Base-by-base conservation (phyloP, 2,329 filamentous ascomycete species). In the Arthrobotrys sinensis region DNA sequence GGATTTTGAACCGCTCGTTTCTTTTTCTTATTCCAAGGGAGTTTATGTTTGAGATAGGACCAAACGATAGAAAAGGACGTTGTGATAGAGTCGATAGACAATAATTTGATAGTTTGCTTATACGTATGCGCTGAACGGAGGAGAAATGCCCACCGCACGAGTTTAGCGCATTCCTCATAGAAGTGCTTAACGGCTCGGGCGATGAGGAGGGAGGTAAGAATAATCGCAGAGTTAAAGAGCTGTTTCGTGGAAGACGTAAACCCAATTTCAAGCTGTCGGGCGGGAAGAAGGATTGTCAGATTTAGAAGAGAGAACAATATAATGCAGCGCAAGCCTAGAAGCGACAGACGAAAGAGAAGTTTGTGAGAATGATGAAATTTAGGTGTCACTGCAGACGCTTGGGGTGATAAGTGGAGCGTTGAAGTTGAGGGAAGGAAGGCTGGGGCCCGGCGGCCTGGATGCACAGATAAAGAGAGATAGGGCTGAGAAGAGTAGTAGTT, bases 101-200 rank as follows among this genome's bases (percentile, higher is more conserved):
- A 48, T 14, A 64, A 1, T 21, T 43, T 19, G 28, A 64, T 38
- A 10, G 21, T 16, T 24, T 64, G 16, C 12, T 64, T 21, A 21
- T 64, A 64, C 11, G 60, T 64, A 43, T 62, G 34, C 1, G 48
- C 21, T 16, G 40, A 45, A 28, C 24, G 38, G 6, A 14, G 43
- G 8, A 64, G 24, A 28, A 64, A 64, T 10, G 28, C 36, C 60
- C 60, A 64, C 4, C 60, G 60, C 14, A 64, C 19, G 1, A 48
- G 19, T 34, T 48, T 64, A 8, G 60, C 60, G 16, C 60, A 64
- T 34, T 48, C 60, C n/a, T 64, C 60, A 16, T 64, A 64, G 38
- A 64, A 64, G 24, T 34, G 34, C 19, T 64, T 64, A n/a, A 64
- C 60, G 14, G 36, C 60, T 3, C 21, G 60, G 11, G 60, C 60